Conservation (phyloP, 352 stramenopile genomes). For the Phytophthora multivora region DNA sequence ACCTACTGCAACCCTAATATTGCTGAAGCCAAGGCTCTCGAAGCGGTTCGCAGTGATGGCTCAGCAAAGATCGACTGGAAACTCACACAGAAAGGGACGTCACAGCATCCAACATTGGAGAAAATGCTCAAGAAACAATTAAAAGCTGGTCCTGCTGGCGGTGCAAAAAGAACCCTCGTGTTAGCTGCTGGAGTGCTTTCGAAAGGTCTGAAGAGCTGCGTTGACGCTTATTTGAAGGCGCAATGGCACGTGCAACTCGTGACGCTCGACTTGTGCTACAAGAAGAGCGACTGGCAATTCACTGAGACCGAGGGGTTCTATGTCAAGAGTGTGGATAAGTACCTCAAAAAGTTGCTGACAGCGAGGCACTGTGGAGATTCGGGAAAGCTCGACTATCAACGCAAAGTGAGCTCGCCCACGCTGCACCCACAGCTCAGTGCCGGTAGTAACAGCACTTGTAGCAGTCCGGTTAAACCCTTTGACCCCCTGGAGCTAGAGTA, state of each 20-base stretch:
- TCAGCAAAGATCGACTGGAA: slow-evolving; percentile 15
- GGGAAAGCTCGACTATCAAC: slow-evolving; percentile 3
- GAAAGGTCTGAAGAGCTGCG: slow-evolving; percentile 14
- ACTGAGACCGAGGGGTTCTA: slow-evolving; percentile 5
- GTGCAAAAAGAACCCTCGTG: slow-evolving; percentile 16
- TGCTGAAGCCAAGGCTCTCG: slow-evolving; percentile 16
- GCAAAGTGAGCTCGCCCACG: slow-evolving; percentile 20
- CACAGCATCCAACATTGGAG: slow-evolving; percentile 33
- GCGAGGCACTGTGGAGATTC: background rate
- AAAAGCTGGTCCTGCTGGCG: background rate
- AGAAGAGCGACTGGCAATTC: slow-evolving; percentile 13
- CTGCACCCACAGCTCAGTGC: slow-evolving; percentile 7
- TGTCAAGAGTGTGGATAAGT: slow-evolving; percentile 23
- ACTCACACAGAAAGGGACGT: slow-evolving; percentile 32
- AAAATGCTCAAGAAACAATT: slow-evolving; percentile 32
- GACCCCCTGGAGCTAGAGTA: slow-evolving; percentile 3
- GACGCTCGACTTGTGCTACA: slow-evolving; percentile 17
- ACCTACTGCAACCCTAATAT: slow-evolving; percentile 31
- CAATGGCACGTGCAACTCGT: slow-evolving; percentile 32
- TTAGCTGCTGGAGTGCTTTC: slow-evolving; percentile 18
- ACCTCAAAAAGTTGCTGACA: slow-evolving; percentile 27
- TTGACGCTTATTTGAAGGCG: slow-evolving; percentile 26
- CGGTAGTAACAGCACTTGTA: slow-evolving; percentile 4
- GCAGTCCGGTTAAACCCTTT: slow-evolving; percentile 14
- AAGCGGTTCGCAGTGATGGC: slow-evolving; percentile 15